Percentiles rank a stretch among this genome's conserved stretches.
phyloP scores from a whole-genome alignment of 805 yeast species.

The Yueomyces sinensis region DNA sequence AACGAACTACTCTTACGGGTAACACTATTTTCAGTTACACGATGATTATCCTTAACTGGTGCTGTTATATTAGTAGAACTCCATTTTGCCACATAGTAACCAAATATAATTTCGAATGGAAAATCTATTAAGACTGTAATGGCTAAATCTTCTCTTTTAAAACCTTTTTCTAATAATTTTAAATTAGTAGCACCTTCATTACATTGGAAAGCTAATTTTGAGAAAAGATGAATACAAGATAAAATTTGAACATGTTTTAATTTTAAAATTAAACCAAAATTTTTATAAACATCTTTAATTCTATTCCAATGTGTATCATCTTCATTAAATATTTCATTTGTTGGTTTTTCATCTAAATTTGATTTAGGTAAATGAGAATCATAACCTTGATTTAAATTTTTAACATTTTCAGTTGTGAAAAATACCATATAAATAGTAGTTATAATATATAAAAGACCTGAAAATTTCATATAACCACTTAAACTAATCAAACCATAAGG shows the following conservation, averaged over 20 bases:
- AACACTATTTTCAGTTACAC: neutral
- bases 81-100: constrained; percentile 94
- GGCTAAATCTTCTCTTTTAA: constrained; percentile 86
- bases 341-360: neutral
- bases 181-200: constrained; percentile 93
- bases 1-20: neutral
- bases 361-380: neutral
- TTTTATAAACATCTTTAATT: constrained; percentile 37
- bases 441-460: constrained; percentile 60
- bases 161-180: constrained; percentile 80
- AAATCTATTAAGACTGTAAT: constrained; percentile 87
- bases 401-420: constrained; percentile 64
- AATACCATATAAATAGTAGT: constrained; percentile 51
- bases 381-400: neutral
- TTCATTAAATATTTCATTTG: neutral
- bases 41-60: constrained; percentile 1
- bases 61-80: constrained; percentile 31
- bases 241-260: constrained; percentile 62
- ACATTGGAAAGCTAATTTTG: constrained; percentile 89
- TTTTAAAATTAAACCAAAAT: constrained; percentile 58
- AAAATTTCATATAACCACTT: constrained; percentile 60
- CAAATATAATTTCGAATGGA: constrained; percentile 90
- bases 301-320: neutral
- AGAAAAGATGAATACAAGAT: constrained; percentile 58
- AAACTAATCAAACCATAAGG: constrained; percentile 57